Evolutionary conservation across 192 early-diverging fungal species (phyloP).

Genomic region (Backusella mclennaniae): DNA sequence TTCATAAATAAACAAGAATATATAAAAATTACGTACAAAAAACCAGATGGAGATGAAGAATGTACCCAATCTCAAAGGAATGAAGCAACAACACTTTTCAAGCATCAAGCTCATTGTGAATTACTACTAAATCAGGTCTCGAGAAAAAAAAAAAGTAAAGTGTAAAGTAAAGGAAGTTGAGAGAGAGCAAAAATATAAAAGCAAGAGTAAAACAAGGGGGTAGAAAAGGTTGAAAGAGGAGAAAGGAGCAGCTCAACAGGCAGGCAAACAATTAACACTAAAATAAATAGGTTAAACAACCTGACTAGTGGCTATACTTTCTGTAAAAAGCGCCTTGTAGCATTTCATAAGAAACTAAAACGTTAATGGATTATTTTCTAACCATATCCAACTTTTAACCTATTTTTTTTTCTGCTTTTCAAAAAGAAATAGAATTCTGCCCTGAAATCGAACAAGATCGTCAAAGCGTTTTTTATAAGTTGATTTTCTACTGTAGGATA

Average conservation of each 20-base stretch:
- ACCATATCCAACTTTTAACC: background rate
- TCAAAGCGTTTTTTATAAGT: background rate
- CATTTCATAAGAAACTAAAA: background rate
- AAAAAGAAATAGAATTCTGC: background rate
- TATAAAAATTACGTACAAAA: conserved; percentile 24
- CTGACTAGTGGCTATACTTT: background rate
- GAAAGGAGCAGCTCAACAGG: background rate
- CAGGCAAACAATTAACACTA: background rate
- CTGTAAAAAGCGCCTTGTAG: background rate
- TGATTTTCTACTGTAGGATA: background rate
- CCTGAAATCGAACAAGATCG: background rate
- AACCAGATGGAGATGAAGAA: conserved; percentile 39
- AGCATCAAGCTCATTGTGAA: conserved; percentile 21
- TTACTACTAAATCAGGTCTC: background rate
- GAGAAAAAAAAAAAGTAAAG: background rate
- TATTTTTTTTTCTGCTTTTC: conserved; percentile 1
- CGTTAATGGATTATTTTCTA: background rate
- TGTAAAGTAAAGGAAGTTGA: conserved; percentile 5
- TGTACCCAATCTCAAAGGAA: conserved; percentile 34
- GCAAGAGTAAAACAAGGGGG: background rate
- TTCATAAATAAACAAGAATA: background rate
- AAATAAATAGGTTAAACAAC: conserved; percentile 1
- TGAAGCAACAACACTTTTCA: conserved; percentile 40
- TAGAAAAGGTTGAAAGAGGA: background rate
- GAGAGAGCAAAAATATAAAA: background rate